Conservation (phyloP, 2,329 filamentous ascomycete species). For the Zasmidium citrigriseum region DNA sequence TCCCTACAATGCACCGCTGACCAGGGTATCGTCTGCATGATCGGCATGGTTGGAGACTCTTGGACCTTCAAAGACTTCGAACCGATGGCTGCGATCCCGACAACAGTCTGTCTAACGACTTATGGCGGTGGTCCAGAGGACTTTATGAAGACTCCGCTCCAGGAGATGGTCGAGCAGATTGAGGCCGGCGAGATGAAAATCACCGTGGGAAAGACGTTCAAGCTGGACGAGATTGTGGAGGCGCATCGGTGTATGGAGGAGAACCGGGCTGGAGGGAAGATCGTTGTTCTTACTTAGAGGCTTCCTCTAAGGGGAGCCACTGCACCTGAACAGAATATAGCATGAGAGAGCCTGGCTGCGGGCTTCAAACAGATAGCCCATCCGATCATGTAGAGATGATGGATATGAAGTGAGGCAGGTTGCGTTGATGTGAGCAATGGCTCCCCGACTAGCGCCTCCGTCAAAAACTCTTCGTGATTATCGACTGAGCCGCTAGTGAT, state of each 20-base stretch:
- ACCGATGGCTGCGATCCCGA: constrained; percentile 47
- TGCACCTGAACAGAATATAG: no score
- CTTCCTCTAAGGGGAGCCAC: no score
- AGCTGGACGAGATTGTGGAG: constrained; percentile 48
- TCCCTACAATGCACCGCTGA: constrained; percentile 43
- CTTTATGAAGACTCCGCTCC: constrained; percentile 45
- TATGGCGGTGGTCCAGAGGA: constrained; percentile 43
- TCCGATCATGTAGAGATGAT: no score
- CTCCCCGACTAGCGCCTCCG: no score
- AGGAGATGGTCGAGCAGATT: constrained; percentile 41
- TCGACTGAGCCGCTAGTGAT: no score
- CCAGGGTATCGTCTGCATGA: constrained; percentile 48
- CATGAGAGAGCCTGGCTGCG: no score
- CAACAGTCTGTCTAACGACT: constrained; percentile 42
- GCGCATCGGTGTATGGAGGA: constrained; percentile 50
- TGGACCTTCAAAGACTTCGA: constrained; percentile 43
- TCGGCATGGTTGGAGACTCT: constrained; percentile 47
- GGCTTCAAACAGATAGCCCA: no score
- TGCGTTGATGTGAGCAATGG: no score
- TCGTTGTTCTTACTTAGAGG: constrained; percentile 37
- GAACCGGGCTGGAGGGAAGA: constrained; percentile 47
- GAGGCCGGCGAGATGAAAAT: constrained; percentile 43
- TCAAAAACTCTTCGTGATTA: no score
- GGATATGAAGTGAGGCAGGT: no score
- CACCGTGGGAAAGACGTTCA: constrained; percentile 45